phyloP scores from a whole-genome alignment of 129 eudicot species.

The Sambucus nigra region DNA sequence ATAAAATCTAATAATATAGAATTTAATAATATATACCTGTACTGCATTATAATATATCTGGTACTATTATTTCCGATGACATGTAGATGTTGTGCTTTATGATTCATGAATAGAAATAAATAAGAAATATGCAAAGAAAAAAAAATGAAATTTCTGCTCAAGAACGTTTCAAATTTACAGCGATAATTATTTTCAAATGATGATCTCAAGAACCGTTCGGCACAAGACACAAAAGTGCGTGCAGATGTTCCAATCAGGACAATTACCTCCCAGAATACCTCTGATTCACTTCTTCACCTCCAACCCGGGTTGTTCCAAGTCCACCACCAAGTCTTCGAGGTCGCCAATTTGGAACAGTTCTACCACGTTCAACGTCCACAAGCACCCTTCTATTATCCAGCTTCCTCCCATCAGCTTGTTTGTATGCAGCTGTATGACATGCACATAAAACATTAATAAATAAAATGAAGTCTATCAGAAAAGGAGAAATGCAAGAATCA shows the following conservation, averaged over 20 bases:
- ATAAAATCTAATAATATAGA: too few species aligned
- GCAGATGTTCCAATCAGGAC: background rate
- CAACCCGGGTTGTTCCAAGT: slow-evolving; percentile 92
- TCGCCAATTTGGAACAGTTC: slow-evolving; percentile 98
- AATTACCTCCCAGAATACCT: slow-evolving; percentile 65
- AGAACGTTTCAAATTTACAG: too few species aligned
- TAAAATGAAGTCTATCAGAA: background rate
- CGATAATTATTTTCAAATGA: too few species aligned
- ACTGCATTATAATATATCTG: too few species aligned
- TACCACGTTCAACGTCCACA: slow-evolving; percentile 98
- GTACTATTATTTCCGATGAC: too few species aligned
- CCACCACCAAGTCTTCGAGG: slow-evolving; percentile 99
- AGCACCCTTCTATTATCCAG: slow-evolving; percentile 93
- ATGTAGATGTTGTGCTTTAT: too few species aligned
- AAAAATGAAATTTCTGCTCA: too few species aligned
- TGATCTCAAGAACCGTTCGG: too few species aligned
- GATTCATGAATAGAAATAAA: too few species aligned
- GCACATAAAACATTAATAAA: background rate
- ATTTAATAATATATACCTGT: too few species aligned
- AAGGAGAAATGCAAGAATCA: background rate
- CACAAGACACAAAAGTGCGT: background rate
- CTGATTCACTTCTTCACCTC: slow-evolving; percentile 77
- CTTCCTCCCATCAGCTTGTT: slow-evolving; percentile 97
- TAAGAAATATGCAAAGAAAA: too few species aligned
- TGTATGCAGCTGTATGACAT: slow-evolving; percentile 76